phyloP scores from a whole-genome alignment of 495 filamentous ascomycete species.

The Immersiella caudata region DNA sequence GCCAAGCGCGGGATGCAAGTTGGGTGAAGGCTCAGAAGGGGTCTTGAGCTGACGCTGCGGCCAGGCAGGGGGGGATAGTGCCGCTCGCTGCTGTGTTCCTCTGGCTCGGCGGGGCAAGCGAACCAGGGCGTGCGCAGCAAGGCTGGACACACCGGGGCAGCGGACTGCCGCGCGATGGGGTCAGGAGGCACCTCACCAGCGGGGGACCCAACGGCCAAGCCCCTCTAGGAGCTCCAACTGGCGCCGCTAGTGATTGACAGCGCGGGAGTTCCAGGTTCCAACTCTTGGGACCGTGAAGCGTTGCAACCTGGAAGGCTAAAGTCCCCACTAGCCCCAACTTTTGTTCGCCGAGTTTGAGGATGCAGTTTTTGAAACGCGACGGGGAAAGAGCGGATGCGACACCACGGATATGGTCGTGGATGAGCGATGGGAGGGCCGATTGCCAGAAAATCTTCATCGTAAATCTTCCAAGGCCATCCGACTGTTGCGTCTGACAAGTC shows the following conservation, averaged over 20 bases:
- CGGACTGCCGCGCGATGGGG: neutral
- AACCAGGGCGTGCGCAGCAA: slow-evolving; percentile 12
- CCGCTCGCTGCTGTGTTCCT: neutral
- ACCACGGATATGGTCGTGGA: neutral
- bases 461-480: neutral
- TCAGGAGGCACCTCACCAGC: neutral
- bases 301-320: slow-evolving; percentile 13
- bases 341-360: slow-evolving; percentile 8
- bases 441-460: neutral
- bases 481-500: neutral
- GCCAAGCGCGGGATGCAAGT: neutral
- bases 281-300: neutral
- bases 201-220: neutral
- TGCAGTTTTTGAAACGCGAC: slow-evolving; percentile 7
- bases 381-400: neutral
- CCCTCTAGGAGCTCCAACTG: neutral
- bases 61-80: neutral
- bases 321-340: slow-evolving; percentile 6
- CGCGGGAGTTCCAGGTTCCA: neutral
- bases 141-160: neutral
- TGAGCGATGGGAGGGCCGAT: neutral
- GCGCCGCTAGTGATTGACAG: neutral
- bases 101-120: slow-evolving; percentile 6
- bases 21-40: neutral
- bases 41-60: slow-evolving; percentile 3